These are phyloP conservation scores for Endoconidiophora polonica DNA, from an alignment of 2,329 filamentous ascomycete species.

Conservation along the genomic window DNA sequence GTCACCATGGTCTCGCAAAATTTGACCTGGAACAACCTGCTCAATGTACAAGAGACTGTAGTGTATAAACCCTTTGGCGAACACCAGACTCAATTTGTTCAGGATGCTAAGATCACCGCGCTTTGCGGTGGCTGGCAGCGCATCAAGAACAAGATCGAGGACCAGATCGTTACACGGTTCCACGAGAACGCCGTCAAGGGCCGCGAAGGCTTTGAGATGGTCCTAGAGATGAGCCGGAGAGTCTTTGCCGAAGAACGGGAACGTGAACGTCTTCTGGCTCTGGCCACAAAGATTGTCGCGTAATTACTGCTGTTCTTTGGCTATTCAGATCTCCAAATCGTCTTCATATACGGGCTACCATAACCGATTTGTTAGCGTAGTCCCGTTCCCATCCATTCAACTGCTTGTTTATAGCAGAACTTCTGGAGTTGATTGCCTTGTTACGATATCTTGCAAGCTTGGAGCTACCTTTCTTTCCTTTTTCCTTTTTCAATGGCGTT, in stretches of 20 bases:
- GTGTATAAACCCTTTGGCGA: conserved; percentile 51
- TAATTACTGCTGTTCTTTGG: neutral
- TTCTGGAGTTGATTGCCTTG: too few relatives aligned
- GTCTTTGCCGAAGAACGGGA: conserved; percentile 84
- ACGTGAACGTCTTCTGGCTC: conserved; percentile 24
- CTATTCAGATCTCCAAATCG: too few relatives aligned
- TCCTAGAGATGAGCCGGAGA: conserved; percentile 80
- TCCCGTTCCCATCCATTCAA: too few relatives aligned
- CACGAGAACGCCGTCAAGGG: conserved; percentile 82
- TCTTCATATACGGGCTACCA: too few relatives aligned
- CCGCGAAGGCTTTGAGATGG: conserved; percentile 85
- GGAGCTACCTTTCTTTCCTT: neutral
- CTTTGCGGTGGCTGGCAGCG: conserved; percentile 94
- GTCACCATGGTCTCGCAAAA: conserved; percentile 97
- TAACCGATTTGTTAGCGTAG: too few relatives aligned
- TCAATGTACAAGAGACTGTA: conserved; percentile 87
- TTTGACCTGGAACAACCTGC: conserved; percentile 77
- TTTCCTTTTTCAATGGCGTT: neutral
- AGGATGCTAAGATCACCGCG: conserved; percentile 84
- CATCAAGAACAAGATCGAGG: conserved; percentile 91
- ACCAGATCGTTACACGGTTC: conserved; percentile 76
- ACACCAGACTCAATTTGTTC: conserved; percentile 61
- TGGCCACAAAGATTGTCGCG: neutral
- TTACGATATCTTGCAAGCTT: too few relatives aligned
- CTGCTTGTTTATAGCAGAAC: too few relatives aligned